Percentiles rank a stretch among this genome's conserved stretches.
These are phyloP conservation scores for Pezicula rhizophila DNA, from an alignment of 2,329 filamentous ascomycete genomes.

Conservation along the genomic window DNA sequence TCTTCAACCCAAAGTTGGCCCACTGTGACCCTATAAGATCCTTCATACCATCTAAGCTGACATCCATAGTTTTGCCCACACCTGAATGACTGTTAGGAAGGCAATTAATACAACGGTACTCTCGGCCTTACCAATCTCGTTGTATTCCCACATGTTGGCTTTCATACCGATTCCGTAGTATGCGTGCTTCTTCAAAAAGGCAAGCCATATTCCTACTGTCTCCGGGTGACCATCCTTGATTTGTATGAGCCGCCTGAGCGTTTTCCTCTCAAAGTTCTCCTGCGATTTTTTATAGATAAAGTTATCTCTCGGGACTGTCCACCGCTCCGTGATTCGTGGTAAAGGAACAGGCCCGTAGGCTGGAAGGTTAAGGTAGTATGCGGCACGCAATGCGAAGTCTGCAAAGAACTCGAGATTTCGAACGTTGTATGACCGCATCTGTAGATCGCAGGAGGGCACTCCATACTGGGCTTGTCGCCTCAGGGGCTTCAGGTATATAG, in stretches of 20 bases:
- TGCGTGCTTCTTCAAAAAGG: conserved; percentile 84
- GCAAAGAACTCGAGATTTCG: conserved; percentile 90
- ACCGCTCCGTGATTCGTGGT: conserved; percentile 81
- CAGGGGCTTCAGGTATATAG: conserved; percentile 78
- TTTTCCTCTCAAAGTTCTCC: conserved; percentile 95
- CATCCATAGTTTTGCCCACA: conserved; percentile 46
- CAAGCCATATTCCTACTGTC: conserved; percentile 84
- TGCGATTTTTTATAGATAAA: conserved; percentile 98
- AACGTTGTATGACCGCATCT: conserved; percentile 84
- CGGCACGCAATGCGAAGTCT: conserved; percentile 90
- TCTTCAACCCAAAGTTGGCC: conserved; percentile 48
- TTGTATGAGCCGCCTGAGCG: conserved; percentile 78
- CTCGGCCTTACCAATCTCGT: conserved; percentile 53
- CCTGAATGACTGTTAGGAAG: conserved; percentile 29
- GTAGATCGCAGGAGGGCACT: conserved; percentile 81
- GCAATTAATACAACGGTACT: not conserved
- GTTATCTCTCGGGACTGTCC: conserved; percentile 83
- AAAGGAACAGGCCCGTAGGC: conserved; percentile 81
- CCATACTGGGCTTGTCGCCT: conserved; percentile 69
- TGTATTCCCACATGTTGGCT: conserved; percentile 91
- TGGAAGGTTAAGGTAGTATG: conserved; percentile 86
- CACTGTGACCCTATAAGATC: conserved; percentile 44
- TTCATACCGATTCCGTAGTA: conserved; percentile 99
- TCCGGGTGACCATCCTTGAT: conserved; percentile 89
- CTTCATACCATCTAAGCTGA: conserved; percentile 36